Percentiles rank a stretch among this genome's conserved stretches.
These are phyloP conservation scores for Aureobasidium leucospermi DNA, from an alignment of 2,329 filamentous ascomycete species.

Conservation along the genomic window DNA sequence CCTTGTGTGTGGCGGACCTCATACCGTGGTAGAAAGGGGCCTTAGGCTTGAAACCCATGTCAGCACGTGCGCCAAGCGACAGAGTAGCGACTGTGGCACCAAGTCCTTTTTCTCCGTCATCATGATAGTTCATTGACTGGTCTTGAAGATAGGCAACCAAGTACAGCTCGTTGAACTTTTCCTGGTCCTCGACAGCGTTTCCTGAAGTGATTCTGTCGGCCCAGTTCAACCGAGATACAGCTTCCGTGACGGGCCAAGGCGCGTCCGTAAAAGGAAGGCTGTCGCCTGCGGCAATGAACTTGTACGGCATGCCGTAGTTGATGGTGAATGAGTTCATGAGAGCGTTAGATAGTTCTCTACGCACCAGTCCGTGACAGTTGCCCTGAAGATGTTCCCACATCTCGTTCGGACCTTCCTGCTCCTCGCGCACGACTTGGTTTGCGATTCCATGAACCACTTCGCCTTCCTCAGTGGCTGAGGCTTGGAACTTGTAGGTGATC, in stretches of 20 bases:
- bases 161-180: conserved; percentile 57
- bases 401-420: conserved; percentile 51
- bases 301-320: conserved; percentile 54
- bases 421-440: conserved; percentile 44
- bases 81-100: conserved; percentile 57
- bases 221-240: conserved; percentile 50
- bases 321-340: conserved; percentile 30
- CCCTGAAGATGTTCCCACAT: conserved; percentile 47
- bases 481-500: conserved; percentile 32
- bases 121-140: conserved; percentile 57
- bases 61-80: conserved; percentile 51
- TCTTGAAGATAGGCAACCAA: conserved; percentile 56
- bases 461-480: conserved; percentile 37
- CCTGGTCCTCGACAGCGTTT: conserved; percentile 18
- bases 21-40: conserved; percentile 37
- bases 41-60: conserved; percentile 55
- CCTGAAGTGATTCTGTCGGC: conserved; percentile 40
- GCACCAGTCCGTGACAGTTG: conserved; percentile 32
- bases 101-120: conserved; percentile 58
- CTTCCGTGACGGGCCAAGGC: conserved; percentile 39
- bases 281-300: conserved; percentile 53
- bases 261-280: conserved; percentile 45
- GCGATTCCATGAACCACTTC: conserved; percentile 52
- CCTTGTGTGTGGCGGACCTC: background rate
- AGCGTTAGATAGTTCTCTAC: conserved; percentile 20